Conservation (phyloP, 768 basidiomycete genomes). For the Russula sp. region DNA sequence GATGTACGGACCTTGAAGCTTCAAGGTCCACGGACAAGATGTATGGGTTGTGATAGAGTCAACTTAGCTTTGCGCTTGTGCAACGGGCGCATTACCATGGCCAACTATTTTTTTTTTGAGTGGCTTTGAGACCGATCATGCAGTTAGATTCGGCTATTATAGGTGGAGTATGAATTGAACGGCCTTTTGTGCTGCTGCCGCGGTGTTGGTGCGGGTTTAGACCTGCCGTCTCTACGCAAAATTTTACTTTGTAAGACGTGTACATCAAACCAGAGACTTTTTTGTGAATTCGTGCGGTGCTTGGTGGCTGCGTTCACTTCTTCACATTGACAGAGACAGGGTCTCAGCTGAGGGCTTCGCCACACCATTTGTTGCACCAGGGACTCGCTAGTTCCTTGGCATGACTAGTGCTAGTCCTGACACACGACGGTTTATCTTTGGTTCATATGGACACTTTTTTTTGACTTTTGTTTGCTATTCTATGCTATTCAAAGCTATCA, state of each 20-base stretch:
- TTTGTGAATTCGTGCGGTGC: not conserved
- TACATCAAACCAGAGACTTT: not conserved
- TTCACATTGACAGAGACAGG: too few species aligned
- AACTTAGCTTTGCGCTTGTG: not conserved
- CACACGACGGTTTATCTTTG: too few species aligned
- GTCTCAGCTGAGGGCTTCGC: too few species aligned
- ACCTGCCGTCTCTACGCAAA: not conserved
- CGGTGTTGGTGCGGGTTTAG: not conserved
- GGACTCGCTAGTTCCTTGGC: too few species aligned
- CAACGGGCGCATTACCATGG: not conserved
- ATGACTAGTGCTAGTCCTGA: too few species aligned
- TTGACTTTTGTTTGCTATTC: not conserved
- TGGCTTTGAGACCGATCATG: not conserved
- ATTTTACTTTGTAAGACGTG: not conserved
- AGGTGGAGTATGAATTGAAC: not conserved
- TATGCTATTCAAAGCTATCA: not conserved
- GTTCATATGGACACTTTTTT: too few species aligned
- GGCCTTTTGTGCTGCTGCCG: not conserved
- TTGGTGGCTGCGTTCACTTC: not conserved
- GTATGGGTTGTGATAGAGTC: too few species aligned
- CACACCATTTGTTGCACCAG: too few species aligned
- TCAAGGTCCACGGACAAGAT: too few species aligned
- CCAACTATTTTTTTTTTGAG: not conserved
- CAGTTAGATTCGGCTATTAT: too few species aligned
- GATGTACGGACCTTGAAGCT: too few species aligned